A percentile compares a stretch with the other conserved stretches of the same genome.
Conservation (phyloP, 73 alveolate genomes). For the Paraurostyla sp. region DNA sequence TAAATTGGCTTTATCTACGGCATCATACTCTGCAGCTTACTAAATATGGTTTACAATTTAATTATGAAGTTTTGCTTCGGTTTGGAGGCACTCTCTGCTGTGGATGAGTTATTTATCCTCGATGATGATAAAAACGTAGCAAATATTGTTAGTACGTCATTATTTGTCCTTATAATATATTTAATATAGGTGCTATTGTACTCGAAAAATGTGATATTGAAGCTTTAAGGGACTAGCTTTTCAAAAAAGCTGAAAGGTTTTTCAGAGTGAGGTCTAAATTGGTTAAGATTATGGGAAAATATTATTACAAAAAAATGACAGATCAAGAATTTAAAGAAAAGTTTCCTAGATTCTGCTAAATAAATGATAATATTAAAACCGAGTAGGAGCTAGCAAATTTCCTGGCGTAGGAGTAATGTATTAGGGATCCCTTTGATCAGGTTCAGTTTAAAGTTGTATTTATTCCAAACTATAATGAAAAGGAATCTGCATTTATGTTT, state of each 20-base stretch:
- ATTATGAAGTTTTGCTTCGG: conserved; percentile 9
- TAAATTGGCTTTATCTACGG: neutral
- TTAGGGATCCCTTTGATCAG: neutral
- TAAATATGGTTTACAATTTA: neutral
- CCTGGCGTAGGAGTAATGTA: conserved; percentile 3
- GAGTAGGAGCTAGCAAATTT: conserved; percentile 48
- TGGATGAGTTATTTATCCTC: conserved; percentile 22
- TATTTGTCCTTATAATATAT: too few relatives aligned
- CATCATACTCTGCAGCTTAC: neutral
- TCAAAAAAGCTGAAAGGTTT: neutral
- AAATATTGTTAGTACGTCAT: conserved; percentile 26
- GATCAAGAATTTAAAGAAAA: neutral
- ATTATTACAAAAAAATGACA: neutral
- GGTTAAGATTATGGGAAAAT: conserved; percentile 46
- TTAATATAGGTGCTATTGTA: conserved; percentile 12
- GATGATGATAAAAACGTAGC: conserved; percentile 46
- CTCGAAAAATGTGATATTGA: conserved; percentile 11
- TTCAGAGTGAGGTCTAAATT: conserved; percentile 23
- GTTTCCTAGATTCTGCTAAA: neutral
- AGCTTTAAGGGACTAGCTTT: neutral
- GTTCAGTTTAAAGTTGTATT: neutral
- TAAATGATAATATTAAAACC: neutral
- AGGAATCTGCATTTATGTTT: conserved; percentile 21
- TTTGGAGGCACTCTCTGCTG: conserved; percentile 22
- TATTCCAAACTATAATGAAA: neutral